Evolutionary conservation across 2,329 filamentous ascomycete species (phyloP), one percentile per base, ranked within the genome.

Genomic region (Ophiostoma sp.): DNA sequence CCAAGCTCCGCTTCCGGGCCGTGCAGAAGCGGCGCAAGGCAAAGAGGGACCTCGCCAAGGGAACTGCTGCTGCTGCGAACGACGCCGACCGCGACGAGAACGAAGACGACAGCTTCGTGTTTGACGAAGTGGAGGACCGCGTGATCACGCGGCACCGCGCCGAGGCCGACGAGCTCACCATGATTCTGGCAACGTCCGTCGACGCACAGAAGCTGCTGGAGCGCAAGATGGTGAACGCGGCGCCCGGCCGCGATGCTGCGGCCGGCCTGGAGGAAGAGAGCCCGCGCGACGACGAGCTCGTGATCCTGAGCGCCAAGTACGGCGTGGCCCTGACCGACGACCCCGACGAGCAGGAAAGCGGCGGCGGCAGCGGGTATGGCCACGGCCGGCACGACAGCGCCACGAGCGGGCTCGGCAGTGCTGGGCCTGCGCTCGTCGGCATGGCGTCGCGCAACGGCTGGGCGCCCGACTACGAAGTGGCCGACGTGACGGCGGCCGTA

Each of bases 271-370:
- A 63, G 9, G 49, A 42, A 41, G 64, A 38, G 11, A n/a, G 14
- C 44, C 41, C 58, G 36, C 58, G 42, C 64, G 52, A 18, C 27
- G 41, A 78, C 38, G 79, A 79, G 0, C 76, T 84, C n/a, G 79
- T 82, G 12, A 79, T 84, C n/a, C 68, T 82, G 66, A 79, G 78
- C 69, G 82, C 82, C 67, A 82, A 80, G 72, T 84, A 81, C 69
- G 82, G 82, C 36, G 77, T 81, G 16, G 71, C 72, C 14, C 62
- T 69, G 36, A 67, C 68, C 6, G 69, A 70, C 66, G 72, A 70
- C 14, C 27, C 38, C 0, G 70, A 69, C 40, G 70, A 70, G 69
- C 64, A 38, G 64, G 49, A 55, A 9, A 27, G 27, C 7, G 18
- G 14, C 49, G 67, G 4, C 5, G 16, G n/a, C 38, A 14, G 8